These are phyloP conservation scores for Didymosphaeria variabile DNA, from an alignment of 2,329 filamentous ascomycete genomes.

Conservation along the genomic window DNA sequence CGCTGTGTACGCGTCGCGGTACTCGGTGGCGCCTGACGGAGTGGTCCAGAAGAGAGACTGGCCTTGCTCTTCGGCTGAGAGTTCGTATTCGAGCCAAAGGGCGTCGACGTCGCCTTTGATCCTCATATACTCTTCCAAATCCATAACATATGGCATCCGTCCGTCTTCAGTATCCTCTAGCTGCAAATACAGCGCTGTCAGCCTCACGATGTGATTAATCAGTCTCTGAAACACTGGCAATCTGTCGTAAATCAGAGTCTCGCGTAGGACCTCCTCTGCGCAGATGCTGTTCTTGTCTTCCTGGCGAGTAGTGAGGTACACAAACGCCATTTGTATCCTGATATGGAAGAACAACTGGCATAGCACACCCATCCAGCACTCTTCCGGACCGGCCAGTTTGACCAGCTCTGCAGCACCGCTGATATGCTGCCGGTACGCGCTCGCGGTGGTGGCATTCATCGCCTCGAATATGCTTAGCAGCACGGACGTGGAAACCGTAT, in stretches of 20 bases:
- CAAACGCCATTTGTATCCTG: conserved; percentile 36
- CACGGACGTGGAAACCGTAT: conserved; percentile 43
- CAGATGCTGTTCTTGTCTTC: conserved; percentile 15
- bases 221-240: conserved; percentile 39
- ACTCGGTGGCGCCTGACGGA: conserved; percentile 16
- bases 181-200: conserved; percentile 29
- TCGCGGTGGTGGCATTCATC: conserved; percentile 39
- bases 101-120: conserved; percentile 26
- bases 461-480: conserved; percentile 44
- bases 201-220: conserved; percentile 30
- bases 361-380: conserved; percentile 36
- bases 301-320: conserved; percentile 28
- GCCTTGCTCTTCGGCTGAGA: conserved; percentile 15
- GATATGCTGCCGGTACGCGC: conserved; percentile 42
- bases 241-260: conserved; percentile 31
- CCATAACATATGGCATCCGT: conserved; percentile 11
- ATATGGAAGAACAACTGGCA: conserved; percentile 46
- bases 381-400: conserved; percentile 34
- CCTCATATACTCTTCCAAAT: conserved; percentile 18
- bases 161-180: conserved; percentile 6
- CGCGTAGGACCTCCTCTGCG: conserved; percentile 28
- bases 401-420: conserved; percentile 41
- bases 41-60: conserved; percentile 19
- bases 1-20: conserved; percentile 36
- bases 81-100: conserved; percentile 33